Conservation (phyloP, 371 early-diverging fungal species). For the Quaeritorhiza haematococci region DNA sequence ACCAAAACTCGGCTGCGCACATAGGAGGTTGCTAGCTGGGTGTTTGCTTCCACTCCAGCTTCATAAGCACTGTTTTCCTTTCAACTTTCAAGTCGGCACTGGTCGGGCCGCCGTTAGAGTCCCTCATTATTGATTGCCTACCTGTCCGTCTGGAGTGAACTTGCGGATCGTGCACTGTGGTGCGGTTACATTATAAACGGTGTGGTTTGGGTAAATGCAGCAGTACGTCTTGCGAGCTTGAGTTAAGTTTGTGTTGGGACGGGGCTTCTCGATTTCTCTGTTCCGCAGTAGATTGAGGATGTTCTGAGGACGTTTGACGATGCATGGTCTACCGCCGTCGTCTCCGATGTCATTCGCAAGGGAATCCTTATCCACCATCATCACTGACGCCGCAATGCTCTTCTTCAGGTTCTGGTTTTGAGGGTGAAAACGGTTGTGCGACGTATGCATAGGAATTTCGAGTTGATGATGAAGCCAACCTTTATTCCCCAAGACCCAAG, state of each 20-base stretch:
- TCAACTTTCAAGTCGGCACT: not conserved
- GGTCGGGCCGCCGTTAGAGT: not conserved
- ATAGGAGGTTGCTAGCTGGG: not conserved
- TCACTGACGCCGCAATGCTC: no score
- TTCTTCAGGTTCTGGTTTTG: no score
- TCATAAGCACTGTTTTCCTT: not conserved
- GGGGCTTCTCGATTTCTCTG: not conserved
- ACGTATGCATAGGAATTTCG: no score
- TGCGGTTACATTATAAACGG: slow-evolving; percentile 11
- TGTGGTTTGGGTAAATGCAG: slow-evolving; percentile 15
- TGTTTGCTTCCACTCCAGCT: not conserved
- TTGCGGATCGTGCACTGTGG: slow-evolving; percentile 10
- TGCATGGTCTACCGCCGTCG: no score
- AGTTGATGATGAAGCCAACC: no score
- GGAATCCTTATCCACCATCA: no score
- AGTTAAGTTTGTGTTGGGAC: slow-evolving; percentile 2
- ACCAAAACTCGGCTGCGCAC: no score
- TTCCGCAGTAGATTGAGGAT: slow-evolving; percentile 3
- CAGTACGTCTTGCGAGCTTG: slow-evolving; percentile 3
- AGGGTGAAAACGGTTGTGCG: no score
- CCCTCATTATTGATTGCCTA: slow-evolving; percentile 1
- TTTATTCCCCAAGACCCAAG: no score
- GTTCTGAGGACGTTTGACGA: slow-evolving; percentile 4
- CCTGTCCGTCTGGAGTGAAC: slow-evolving; percentile 31
- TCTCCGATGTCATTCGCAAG: no score